Evolutionary conservation across 805 yeast species (phyloP).

Genomic region (Maudiozyma barnettii): DNA sequence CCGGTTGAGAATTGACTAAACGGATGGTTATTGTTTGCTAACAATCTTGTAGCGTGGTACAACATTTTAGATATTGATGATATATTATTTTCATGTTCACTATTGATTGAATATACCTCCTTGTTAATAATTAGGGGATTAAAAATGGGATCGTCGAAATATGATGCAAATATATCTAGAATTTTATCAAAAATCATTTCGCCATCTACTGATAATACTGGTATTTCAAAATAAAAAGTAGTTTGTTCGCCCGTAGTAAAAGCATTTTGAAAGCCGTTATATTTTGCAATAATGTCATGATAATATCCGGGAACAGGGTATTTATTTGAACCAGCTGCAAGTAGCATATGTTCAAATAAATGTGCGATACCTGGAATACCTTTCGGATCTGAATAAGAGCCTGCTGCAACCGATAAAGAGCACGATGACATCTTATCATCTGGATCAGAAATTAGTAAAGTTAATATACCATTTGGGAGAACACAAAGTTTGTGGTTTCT

Average conservation of each 20-base stretch:
- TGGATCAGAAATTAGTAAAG: constrained; percentile 69
- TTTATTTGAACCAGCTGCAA: constrained; percentile 44
- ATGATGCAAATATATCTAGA: constrained; percentile 41
- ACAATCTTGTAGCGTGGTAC: constrained; percentile 48
- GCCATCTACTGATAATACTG: constrained; percentile 29
- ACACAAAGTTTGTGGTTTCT: constrained; percentile 37
- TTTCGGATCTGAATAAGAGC: constrained; percentile 71
- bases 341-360: constrained; percentile 69
- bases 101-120: constrained; percentile 54
- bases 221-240: constrained; percentile 53
- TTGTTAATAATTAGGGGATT: constrained; percentile 32
- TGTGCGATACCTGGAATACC: constrained; percentile 78
- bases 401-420: constrained; percentile 67
- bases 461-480: constrained; percentile 60
- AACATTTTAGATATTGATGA: constrained; percentile 36
- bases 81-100: constrained; percentile 55
- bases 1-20: constrained; percentile 64
- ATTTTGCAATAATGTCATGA: constrained; percentile 34
- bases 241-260: constrained; percentile 62
- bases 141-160: constrained; percentile 45
- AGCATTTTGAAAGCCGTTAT: constrained; percentile 58
- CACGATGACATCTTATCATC: constrained; percentile 54
- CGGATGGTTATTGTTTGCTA: constrained; percentile 41
- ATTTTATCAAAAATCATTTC: constrained; percentile 37
- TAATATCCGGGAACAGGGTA: constrained; percentile 41